phyloP scores from a whole-genome alignment of 1,284 basidiomycete genomes.

The Hemileia vastatrix region DNA sequence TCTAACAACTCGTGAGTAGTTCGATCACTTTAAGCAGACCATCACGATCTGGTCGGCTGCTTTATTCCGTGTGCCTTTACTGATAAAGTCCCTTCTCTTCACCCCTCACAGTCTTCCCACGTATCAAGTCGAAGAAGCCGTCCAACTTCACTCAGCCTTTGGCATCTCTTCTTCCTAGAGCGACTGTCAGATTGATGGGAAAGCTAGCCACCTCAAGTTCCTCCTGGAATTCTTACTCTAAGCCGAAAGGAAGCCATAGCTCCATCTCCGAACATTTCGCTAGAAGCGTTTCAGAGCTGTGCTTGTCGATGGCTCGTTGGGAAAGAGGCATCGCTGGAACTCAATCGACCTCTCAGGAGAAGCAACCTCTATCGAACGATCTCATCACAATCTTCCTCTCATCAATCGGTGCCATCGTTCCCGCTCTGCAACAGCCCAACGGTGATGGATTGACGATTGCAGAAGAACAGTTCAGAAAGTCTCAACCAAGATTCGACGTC shows the following conservation, averaged over 20 bases:
- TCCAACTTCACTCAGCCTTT: too few relatives aligned
- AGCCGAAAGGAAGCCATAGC: constrained; percentile 20
- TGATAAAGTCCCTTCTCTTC: too few relatives aligned
- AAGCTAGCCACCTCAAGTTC: background rate
- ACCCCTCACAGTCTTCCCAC: too few relatives aligned
- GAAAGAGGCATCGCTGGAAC: constrained; percentile 1
- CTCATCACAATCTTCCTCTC: background rate
- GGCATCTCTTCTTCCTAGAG: too few relatives aligned
- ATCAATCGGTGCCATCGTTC: background rate
- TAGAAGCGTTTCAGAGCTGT: background rate
- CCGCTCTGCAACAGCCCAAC: background rate
- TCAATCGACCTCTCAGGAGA: constrained; percentile 25
- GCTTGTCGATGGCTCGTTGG: constrained; percentile 5
- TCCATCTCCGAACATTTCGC: background rate
- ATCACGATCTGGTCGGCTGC: constrained; percentile 2
- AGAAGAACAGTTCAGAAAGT: background rate
- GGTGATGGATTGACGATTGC: background rate
- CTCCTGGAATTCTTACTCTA: constrained; percentile 22
- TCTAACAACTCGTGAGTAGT: background rate
- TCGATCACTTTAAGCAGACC: background rate
- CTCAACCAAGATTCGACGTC: background rate
- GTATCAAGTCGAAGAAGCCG: too few relatives aligned
- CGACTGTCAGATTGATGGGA: background rate
- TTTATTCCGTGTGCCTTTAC: too few relatives aligned
- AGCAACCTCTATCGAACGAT: background rate